Evolutionary conservation across 805 yeast genomes (phyloP).

Genomic region (Lipomyces mesembrius): DNA sequence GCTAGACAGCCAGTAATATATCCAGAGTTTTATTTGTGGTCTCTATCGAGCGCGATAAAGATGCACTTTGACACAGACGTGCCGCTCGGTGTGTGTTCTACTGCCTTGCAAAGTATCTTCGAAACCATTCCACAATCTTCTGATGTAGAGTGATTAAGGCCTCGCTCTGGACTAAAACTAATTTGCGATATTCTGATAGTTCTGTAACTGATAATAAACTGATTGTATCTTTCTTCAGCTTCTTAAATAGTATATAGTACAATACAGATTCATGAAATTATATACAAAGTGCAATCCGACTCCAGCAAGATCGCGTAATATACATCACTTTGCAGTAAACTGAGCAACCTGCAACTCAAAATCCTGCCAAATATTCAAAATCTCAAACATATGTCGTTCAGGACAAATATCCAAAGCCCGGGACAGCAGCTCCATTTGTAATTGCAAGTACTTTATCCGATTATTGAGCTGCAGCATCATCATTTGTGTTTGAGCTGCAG

Average conservation of each 20-base stretch:
- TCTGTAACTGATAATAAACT: neutral
- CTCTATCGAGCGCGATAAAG: neutral
- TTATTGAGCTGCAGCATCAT: slow-evolving; percentile 44
- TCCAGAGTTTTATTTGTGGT: neutral
- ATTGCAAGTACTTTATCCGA: slow-evolving; percentile 49
- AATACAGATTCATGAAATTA: neutral
- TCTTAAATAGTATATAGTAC: neutral
- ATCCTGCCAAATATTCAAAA: slow-evolving; percentile 64
- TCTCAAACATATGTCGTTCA: slow-evolving; percentile 57
- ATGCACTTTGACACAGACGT: neutral
- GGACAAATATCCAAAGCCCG: slow-evolving; percentile 59
- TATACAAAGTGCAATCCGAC: neutral
- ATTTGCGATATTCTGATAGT: neutral
- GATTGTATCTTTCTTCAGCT: neutral
- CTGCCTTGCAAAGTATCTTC: neutral
- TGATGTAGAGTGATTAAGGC: neutral
- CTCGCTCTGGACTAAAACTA: neutral
- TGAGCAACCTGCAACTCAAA: slow-evolving; percentile 34
- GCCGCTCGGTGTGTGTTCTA: neutral
- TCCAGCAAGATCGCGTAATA: neutral
- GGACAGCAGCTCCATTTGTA: slow-evolving; percentile 62
- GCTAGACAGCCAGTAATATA: neutral
- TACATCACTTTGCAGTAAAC: slow-evolving; percentile 6
- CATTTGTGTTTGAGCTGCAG: slow-evolving; percentile 13
- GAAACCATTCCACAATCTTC: neutral